phyloP scores from a whole-genome alignment of 192 early-diverging fungal genomes.

The Chytriomyces sp. region DNA sequence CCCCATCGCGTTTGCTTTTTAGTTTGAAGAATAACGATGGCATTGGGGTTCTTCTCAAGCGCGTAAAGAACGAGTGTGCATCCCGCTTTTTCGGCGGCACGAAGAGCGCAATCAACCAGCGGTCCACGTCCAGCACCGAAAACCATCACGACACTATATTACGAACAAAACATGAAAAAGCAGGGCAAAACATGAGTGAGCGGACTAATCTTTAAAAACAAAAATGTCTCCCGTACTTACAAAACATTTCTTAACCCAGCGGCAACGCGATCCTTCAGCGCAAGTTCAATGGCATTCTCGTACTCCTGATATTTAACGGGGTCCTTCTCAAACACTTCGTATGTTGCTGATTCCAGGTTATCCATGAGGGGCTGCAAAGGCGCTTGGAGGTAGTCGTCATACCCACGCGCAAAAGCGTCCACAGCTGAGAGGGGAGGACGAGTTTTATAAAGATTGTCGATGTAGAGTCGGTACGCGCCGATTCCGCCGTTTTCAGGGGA shows the following conservation, averaged over 20 bases:
- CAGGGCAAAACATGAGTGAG: background rate
- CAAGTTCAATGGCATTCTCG: slow-evolving; percentile 49
- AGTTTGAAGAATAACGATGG: slow-evolving; percentile 69
- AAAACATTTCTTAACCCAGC: slow-evolving; percentile 1
- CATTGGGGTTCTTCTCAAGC: slow-evolving; percentile 97
- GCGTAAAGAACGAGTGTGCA: slow-evolving; percentile 77
- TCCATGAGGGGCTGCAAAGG: slow-evolving; percentile 87
- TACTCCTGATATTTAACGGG: slow-evolving; percentile 82
- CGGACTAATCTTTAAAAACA: too few relatives aligned
- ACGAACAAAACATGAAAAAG: background rate
- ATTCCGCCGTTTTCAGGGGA: slow-evolving; percentile 52
- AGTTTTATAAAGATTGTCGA: slow-evolving; percentile 73
- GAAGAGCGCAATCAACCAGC: slow-evolving; percentile 84
- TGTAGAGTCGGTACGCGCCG: slow-evolving; percentile 75
- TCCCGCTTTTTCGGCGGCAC: slow-evolving; percentile 67
- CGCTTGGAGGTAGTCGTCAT: slow-evolving; percentile 89
- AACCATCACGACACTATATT: slow-evolving; percentile 77
- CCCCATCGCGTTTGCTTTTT: slow-evolving; percentile 68
- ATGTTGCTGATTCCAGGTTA: slow-evolving; percentile 90
- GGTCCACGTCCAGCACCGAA: slow-evolving; percentile 97
- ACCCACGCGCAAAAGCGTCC: slow-evolving; percentile 80
- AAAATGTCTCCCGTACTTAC: background rate
- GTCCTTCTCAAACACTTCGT: slow-evolving; percentile 96
- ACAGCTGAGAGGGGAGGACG: slow-evolving; percentile 63
- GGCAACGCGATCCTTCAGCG: slow-evolving; percentile 46